Conservation (phyloP, 106 monocot genomes). For the Allium sativum region DNA sequence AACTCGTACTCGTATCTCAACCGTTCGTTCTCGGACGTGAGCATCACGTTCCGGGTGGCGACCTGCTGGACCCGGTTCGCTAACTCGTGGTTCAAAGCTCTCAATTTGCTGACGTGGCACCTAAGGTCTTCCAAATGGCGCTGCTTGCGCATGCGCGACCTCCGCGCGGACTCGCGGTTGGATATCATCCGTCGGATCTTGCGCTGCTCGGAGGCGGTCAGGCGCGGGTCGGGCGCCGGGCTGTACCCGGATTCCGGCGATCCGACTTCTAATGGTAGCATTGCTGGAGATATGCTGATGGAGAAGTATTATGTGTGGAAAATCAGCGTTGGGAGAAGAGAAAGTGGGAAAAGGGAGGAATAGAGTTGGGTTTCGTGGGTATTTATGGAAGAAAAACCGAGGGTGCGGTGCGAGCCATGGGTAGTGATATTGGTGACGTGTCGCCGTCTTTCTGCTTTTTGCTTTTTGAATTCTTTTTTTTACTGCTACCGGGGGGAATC, state of each 20-base stretch:
- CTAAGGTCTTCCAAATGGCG: constrained; percentile 25
- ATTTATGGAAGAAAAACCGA: constrained; percentile 8
- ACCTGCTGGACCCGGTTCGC: constrained; percentile 9
- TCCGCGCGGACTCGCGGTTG: constrained; percentile 26
- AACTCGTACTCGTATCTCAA: constrained; percentile 8
- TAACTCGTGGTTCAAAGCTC: constrained; percentile 9
- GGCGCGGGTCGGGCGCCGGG: not conserved
- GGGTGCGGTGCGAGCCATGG: not conserved
- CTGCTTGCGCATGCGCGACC: constrained; percentile 36
- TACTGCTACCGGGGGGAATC: too few relatives aligned
- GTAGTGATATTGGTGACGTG: not conserved
- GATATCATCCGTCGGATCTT: constrained; percentile 20
- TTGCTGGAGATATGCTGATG: not conserved
- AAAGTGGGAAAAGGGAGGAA: constrained; percentile 20
- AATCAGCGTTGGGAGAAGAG: not conserved
- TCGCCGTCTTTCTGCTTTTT: not conserved
- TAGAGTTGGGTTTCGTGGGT: constrained; percentile 1
- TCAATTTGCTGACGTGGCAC: constrained; percentile 10
- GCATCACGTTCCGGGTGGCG: not conserved
- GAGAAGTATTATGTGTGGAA: not conserved
- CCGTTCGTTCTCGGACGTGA: constrained; percentile 17
- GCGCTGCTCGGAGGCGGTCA: constrained; percentile 5
- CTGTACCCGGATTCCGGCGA: not conserved
- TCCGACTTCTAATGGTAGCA: too few relatives aligned
- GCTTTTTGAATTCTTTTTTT: not conserved